Evolutionary conservation across 768 basidiomycete species (phyloP).

Genomic region (Fibroporia radiculosa): DNA sequence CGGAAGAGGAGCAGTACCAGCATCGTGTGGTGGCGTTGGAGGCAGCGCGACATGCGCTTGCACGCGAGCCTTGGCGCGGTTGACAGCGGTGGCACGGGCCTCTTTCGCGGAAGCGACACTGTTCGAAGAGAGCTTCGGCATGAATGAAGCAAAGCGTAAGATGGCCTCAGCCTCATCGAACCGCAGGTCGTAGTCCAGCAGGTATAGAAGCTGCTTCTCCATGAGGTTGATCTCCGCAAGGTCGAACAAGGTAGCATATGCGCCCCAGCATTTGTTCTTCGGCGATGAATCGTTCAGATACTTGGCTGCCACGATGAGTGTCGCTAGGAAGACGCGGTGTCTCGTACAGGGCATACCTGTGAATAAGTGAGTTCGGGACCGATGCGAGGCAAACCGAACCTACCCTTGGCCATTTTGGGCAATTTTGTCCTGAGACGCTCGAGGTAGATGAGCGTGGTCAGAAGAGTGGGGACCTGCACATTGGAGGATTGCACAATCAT

Average conservation of each 20-base stretch:
- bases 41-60: constrained; percentile 38
- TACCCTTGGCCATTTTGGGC: constrained; percentile 80
- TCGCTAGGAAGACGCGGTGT: constrained; percentile 93
- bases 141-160: constrained; percentile 60
- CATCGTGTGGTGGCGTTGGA: constrained; percentile 34
- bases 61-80: constrained; percentile 48
- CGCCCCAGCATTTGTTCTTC: constrained; percentile 92
- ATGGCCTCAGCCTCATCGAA: constrained; percentile 79
- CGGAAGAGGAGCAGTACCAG: constrained; percentile 12
- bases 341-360: constrained; percentile 81
- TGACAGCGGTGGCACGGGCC: constrained; percentile 45
- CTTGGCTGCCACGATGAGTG: constrained; percentile 92
- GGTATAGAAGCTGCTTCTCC: constrained; percentile 91
- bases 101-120: constrained; percentile 29
- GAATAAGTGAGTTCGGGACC: constrained; percentile 2
- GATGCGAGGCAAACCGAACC: constrained; percentile 19
- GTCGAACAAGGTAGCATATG: constrained; percentile 70
- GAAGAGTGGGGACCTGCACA: constrained; percentile 85
- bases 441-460: constrained; percentile 88
- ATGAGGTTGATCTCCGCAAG: constrained; percentile 84
- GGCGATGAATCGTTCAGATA: constrained; percentile 96
- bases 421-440: constrained; percentile 77
- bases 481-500: constrained; percentile 74
- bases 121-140: constrained; percentile 25
- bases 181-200: constrained; percentile 89